These are phyloP conservation scores for Ascocoryne sarcoides DNA, from an alignment of 2,329 filamentous ascomycete genomes.

Conservation along the genomic window DNA sequence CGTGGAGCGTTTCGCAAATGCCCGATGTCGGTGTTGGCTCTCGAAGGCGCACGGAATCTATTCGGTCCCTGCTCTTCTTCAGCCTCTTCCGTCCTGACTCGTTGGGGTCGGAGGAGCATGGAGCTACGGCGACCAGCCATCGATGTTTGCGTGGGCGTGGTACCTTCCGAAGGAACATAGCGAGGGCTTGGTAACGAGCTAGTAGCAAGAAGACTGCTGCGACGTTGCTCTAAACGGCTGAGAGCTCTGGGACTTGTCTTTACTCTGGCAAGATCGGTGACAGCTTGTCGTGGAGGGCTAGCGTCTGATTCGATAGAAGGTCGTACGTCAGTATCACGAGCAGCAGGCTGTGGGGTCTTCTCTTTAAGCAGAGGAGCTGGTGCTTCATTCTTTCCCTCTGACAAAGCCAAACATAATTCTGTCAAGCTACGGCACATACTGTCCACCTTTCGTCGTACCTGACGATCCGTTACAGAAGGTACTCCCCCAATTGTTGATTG, in stretches of 20 bases:
- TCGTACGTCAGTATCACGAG: conserved; percentile 12
- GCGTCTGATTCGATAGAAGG: conserved; percentile 15
- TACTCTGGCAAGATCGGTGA: conserved; percentile 16
- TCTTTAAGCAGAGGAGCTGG: conserved; percentile 1
- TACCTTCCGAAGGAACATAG: conserved; percentile 24
- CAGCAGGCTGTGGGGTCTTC: conserved; percentile 1
- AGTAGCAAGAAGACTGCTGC: conserved; percentile 27
- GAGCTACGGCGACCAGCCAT: conserved; percentile 47
- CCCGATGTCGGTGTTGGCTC: conserved; percentile 48
- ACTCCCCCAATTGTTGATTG: conserved; percentile 34
- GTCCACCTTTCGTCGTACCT: conserved; percentile 82
- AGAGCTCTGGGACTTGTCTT: conserved; percentile 27
- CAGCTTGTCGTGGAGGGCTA: conserved; percentile 12
- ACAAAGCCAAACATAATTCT: conserved; percentile 80
- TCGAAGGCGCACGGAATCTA: conserved; percentile 47
- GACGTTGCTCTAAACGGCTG: conserved; percentile 27
- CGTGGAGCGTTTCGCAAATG: conserved; percentile 30
- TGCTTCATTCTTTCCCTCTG: conserved; percentile 42
- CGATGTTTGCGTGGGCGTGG: conserved; percentile 37
- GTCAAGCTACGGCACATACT: conserved; percentile 88
- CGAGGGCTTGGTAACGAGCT: conserved; percentile 25
- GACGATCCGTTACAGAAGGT: conserved; percentile 59
- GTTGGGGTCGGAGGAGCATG: conserved; percentile 35
- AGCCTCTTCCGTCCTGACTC: conserved; percentile 25
- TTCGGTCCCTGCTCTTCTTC: conserved; percentile 35